Evolutionary conservation across 495 filamentous ascomycete species (phyloP).

Genomic region (Xylaria intraflava): DNA sequence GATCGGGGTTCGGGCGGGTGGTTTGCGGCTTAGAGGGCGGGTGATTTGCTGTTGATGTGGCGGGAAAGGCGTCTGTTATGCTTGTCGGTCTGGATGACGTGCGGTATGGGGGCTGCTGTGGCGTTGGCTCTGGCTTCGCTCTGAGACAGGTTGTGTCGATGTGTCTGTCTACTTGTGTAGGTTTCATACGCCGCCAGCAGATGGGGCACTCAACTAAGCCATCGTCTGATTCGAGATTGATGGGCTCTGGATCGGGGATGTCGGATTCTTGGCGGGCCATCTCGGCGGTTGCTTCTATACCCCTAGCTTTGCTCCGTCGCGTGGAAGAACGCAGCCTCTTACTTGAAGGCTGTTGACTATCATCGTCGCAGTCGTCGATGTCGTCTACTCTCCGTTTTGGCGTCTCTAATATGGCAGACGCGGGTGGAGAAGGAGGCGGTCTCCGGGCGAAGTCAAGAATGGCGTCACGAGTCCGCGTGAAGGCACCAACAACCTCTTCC

Average conservation of each 20-base stretch:
- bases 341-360: slow-evolving; percentile 18
- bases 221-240: slow-evolving; percentile 47
- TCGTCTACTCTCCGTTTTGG: slow-evolving; percentile 49
- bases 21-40: slow-evolving; percentile 9
- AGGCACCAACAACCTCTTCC: slow-evolving; percentile 77
- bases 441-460: slow-evolving; percentile 56
- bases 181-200: slow-evolving; percentile 71
- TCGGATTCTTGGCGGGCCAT: slow-evolving; percentile 33
- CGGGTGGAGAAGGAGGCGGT: slow-evolving; percentile 13
- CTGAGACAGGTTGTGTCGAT: slow-evolving; percentile 57
- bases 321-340: slow-evolving; percentile 44
- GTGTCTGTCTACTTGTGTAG: slow-evolving; percentile 64
- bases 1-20: slow-evolving; percentile 49
- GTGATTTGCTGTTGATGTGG: neutral
- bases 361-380: slow-evolving; percentile 13
- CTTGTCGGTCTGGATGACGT: slow-evolving; percentile 15
- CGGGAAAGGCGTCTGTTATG: slow-evolving; percentile 14
- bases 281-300: slow-evolving; percentile 28
- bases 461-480: slow-evolving; percentile 55
- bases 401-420: slow-evolving; percentile 8
- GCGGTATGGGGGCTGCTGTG: slow-evolving; percentile 10
- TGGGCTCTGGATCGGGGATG: slow-evolving; percentile 23
- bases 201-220: slow-evolving; percentile 78
- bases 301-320: slow-evolving; percentile 34
- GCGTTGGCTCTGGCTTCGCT: slow-evolving; percentile 14